Conservation (phyloP, 345 rosid genomes). For the Gossypium rotundifolium region DNA sequence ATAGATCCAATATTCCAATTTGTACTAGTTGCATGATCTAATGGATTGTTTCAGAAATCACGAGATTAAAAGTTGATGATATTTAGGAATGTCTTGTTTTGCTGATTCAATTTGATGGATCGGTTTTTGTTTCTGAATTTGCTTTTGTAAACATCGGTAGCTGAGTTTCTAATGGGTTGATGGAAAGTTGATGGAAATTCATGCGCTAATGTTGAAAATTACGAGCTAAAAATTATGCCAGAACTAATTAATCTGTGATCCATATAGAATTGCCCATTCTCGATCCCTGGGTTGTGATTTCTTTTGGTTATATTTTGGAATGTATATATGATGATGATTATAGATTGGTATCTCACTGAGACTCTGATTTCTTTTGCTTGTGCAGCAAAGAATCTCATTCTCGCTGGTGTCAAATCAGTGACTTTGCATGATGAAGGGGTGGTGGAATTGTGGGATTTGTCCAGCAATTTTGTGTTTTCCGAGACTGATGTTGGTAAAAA, state of each 20-base stretch:
- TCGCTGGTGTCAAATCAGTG: conserved; percentile 97
- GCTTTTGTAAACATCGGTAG: background rate
- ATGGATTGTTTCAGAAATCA: background rate
- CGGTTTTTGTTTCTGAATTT: background rate
- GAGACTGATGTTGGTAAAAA: conserved; percentile 86
- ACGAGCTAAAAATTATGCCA: background rate
- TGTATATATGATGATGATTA: background rate
- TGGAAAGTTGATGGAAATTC: too few species aligned
- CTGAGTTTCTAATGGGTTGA: background rate
- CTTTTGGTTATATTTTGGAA: background rate
- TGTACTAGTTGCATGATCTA: background rate
- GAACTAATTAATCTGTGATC: background rate
- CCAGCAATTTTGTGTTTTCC: conserved; percentile 74
- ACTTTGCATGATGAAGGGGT: conserved; percentile 81
- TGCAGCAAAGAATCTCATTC: conserved; percentile 94
- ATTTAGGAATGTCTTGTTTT: background rate
- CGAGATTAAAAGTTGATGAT: background rate
- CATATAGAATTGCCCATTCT: too few species aligned
- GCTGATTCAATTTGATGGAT: background rate
- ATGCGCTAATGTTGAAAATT: background rate
- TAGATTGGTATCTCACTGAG: background rate
- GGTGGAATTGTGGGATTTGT: conserved; percentile 89
- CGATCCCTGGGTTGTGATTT: background rate
- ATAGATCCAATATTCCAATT: background rate
- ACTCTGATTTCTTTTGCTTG: background rate